Evolutionary conservation across 306 rosid genomes (phyloP), one percentile per base, ranked within the genome.

Genomic region (Cucurbita ficifolia): DNA sequence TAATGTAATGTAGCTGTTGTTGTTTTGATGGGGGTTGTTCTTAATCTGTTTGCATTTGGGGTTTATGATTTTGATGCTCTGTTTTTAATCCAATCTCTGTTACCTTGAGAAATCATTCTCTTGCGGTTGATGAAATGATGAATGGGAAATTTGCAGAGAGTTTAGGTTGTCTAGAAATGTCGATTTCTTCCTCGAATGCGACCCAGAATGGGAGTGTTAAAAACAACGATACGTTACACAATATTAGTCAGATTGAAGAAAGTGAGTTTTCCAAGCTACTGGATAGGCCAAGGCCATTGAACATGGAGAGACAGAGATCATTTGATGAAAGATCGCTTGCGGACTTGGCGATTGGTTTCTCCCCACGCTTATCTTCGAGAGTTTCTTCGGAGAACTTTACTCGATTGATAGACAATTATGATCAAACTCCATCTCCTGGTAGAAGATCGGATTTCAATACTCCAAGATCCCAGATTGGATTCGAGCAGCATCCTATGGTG

Each of bases 231-330:
- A 12, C 79, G 13, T 72, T 42, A 40, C 6, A 38, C 69, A 21
- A 49, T 2, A 86, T 76, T 45, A 50, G 80, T 22, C 92, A 84
- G 80, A 36, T 73, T 10, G 88, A 82, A 21, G 89, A 88, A 74
- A 36, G 74, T 77, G 87, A 84, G 82, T 79, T 92, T 82, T 79
- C 85, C 7, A 92, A 82, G 70, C 79, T 81, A 45, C 49, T 84
- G 52, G 85, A 88, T n/a, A 90, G 63, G 83, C 92, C 92, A 62
- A 88, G 88, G 82, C 9, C 80, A 70, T 29, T 87, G 84, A 88
- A 88, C 76, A 82, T 86, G 57, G 96, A 88, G 69, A 87, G 93
- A 77, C 84, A 87, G 70, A 84, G 88, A 76, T 93, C 98, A 19
- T 87, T 42, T 52, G 96, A 90, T 62, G 93, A 89, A 78, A 84